These are phyloP conservation scores for Solanum arcanum DNA, from an alignment of 257 asterid species.

Conservation along the genomic window DNA sequence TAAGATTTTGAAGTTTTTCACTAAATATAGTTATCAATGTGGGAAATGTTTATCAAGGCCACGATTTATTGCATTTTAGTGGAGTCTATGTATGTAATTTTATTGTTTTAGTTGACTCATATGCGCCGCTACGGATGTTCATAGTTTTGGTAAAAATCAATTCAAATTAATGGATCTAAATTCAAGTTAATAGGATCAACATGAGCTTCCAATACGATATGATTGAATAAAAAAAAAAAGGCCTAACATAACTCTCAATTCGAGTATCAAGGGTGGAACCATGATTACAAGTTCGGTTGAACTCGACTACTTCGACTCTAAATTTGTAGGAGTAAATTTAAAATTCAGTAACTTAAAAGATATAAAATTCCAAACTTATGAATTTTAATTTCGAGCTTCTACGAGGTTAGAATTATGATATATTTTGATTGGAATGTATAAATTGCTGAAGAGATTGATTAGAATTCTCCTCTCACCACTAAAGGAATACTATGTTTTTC, in stretches of 20 bases:
- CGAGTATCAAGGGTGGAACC: background rate
- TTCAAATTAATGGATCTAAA: background rate
- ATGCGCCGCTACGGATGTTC: background rate
- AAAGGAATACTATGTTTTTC: too few species aligned
- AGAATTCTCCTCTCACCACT: background rate
- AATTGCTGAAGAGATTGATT: background rate
- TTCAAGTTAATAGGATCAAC: background rate
- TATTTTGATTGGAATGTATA: too few species aligned
- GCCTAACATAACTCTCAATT: background rate
- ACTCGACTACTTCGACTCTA: background rate
- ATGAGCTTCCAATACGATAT: background rate
- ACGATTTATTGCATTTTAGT: background rate
- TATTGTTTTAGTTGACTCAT: background rate
- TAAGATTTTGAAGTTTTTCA: too few species aligned
- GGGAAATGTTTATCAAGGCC: background rate
- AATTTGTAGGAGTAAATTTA: too few species aligned
- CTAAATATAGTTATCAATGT: background rate
- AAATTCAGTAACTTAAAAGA: background rate
- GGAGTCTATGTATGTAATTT: background rate
- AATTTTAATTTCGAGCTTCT: too few species aligned
- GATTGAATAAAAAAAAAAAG: too few species aligned
- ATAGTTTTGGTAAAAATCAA: background rate
- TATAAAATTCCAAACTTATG: too few species aligned
- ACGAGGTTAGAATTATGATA: too few species aligned
- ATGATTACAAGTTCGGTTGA: too few species aligned